Percentiles rank a stretch among this genome's conserved stretches.
phyloP scores from a whole-genome alignment of 2,329 filamentous ascomycete genomes.

The Aspergillus quadricinctus region DNA sequence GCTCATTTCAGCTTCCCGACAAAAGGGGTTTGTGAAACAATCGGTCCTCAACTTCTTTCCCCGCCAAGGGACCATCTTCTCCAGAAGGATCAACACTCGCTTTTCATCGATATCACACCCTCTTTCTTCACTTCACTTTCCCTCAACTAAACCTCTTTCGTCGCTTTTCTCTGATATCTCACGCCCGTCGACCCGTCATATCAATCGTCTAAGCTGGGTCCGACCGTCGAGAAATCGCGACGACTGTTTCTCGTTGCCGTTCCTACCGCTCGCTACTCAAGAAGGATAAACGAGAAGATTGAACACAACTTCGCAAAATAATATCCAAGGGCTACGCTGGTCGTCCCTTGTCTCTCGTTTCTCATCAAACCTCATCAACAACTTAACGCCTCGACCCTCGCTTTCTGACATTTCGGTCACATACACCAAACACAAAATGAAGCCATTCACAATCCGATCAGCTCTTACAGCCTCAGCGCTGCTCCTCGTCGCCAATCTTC shows the following conservation, averaged over 20 bases:
- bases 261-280: neutral
- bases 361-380: constrained; percentile 9
- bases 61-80: neutral
- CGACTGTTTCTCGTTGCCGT: neutral
- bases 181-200: neutral
- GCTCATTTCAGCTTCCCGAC: neutral
- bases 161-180: neutral
- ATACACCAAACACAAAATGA: constrained; percentile 18
- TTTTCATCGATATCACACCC: neutral
- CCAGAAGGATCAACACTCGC: neutral
- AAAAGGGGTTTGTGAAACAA: constrained; percentile 3
- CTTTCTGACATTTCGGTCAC: constrained; percentile 6
- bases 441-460: constrained; percentile 23
- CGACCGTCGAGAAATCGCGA: constrained; percentile 4
- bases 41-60: constrained; percentile 2
- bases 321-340: constrained; percentile 33
- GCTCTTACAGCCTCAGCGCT: constrained; percentile 23
- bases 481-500: constrained; percentile 20
- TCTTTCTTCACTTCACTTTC: neutral
- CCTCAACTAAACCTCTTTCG: neutral
- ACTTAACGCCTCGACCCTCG: constrained; percentile 19
- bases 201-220: neutral
- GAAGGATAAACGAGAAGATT: constrained; percentile 4
- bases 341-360: constrained; percentile 31
- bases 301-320: constrained; percentile 10